Percentiles rank a stretch among this genome's conserved stretches.
These are phyloP conservation scores for Globisporangium cylindrosporum DNA, from an alignment of 352 stramenopile genomes.

Conservation along the genomic window DNA sequence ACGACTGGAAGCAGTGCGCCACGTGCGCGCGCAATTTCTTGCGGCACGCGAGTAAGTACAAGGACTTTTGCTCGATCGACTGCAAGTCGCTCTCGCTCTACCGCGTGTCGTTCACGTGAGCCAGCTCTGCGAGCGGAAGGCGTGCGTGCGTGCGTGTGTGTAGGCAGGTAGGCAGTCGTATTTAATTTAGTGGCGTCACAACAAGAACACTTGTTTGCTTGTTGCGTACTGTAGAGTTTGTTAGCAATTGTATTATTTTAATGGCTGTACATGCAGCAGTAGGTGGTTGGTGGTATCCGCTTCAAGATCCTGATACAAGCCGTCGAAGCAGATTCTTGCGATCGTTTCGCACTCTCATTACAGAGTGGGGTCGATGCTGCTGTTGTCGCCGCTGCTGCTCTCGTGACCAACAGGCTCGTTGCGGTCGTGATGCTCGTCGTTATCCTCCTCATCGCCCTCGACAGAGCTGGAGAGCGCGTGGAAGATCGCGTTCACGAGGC, in stretches of 20 bases:
- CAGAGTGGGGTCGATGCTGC: neutral
- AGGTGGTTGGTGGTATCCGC: neutral
- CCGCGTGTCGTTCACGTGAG: conserved; percentile 20
- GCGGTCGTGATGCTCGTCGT: neutral
- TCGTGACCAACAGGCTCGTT: neutral
- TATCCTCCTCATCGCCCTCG: neutral
- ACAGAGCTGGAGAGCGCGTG: conserved; percentile 8
- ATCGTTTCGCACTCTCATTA: neutral
- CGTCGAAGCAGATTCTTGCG: neutral
- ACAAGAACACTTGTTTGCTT: neutral
- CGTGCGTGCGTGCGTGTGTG: neutral
- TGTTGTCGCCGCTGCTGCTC: neutral
- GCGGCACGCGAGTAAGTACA: conserved; percentile 44
- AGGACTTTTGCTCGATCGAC: conserved; percentile 68
- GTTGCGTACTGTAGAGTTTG: neutral
- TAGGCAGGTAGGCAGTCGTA: neutral
- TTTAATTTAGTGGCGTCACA: conserved; percentile 14
- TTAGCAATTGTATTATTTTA: neutral
- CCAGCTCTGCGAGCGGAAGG: neutral
- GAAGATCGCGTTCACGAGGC: conserved; percentile 14
- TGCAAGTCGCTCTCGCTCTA: conserved; percentile 74
- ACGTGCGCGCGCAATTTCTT: conserved; percentile 67
- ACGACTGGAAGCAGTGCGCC: conserved; percentile 45
- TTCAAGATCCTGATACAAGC: neutral
- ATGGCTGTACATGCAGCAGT: neutral